These are phyloP conservation scores for Lasiodiplodia citricola DNA, from an alignment of 2,329 filamentous ascomycete genomes.

Conservation along the genomic window DNA sequence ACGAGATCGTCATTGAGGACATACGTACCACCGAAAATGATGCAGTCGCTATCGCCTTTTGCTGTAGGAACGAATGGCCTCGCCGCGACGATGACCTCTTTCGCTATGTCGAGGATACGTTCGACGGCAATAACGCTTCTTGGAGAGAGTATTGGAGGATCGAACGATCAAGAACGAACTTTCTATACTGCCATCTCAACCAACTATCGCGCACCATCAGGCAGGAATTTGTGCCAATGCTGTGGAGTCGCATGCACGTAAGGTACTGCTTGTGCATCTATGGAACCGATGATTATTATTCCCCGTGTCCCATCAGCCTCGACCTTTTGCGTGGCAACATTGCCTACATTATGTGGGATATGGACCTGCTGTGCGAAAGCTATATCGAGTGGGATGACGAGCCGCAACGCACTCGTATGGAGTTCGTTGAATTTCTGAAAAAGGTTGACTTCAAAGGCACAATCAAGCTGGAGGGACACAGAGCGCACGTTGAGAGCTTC, in stretches of 20 bases:
- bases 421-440: neutral
- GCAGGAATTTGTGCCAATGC: neutral
- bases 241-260: neutral
- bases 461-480: neutral
- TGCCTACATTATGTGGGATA: neutral
- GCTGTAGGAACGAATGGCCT: too few species aligned
- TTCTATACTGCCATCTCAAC: neutral
- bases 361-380: too few species aligned
- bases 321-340: neutral
- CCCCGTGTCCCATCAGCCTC: neutral
- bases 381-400: too few species aligned
- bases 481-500: too few species aligned
- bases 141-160: too few species aligned
- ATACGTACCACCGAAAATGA: neutral
- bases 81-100: too few species aligned
- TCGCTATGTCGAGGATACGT: too few species aligned
- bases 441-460: neutral
- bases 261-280: too few species aligned
- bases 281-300: too few species aligned
- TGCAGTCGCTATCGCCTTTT: neutral
- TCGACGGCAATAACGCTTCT: too few species aligned
- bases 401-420: too few species aligned
- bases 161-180: neutral
- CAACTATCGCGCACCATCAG: neutral
- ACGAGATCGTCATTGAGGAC: neutral